Evolutionary conservation across 2,329 filamentous ascomycete genomes (phyloP), one percentile per base, ranked within the genome.

Genomic region (Penicillium polonicum): DNA sequence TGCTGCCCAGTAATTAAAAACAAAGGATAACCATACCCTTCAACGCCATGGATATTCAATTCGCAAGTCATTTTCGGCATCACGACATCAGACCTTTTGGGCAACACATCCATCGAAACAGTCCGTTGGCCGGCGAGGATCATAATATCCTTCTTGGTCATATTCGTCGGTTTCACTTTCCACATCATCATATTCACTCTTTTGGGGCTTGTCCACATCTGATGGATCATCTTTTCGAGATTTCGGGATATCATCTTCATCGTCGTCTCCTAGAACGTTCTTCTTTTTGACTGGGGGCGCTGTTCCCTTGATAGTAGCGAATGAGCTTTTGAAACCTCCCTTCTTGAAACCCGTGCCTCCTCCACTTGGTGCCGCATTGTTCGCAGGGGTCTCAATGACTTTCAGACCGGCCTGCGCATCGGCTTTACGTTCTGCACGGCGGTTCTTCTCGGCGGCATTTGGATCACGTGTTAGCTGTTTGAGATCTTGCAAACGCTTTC

Each of bases 271-370:
- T 19, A 76, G 71, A 1, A 76, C 73, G 23, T 80, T 79, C 31
- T 76, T 79, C 31, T 76, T 77, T 58, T 76, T 75, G 13, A 69
- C 69, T 5, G 71, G 69, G 27, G 64, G 61, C 17, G 52, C 63
- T 2, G 67, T 65, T n/a, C 68, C 73, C 27, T 80, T 80, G 2
- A 81, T 81, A 1, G 84, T 77, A 5, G 83, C 82, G 77, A 92
- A 90, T 1, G 89, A 88, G 67, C 86, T 88, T 76, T 91, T 92
- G 74, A 92, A 92, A 0, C 90, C 90, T 1, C 88, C 87, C 70
- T 93, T 94, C 76, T 92, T 92, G 70, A 92, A 92, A 0, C 76
- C 76, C 2, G 57, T 33, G 15, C n/a, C 35, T 7, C 41, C 76
- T n/a, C 67, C 60, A 17, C 64, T 59, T 43, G 59, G 52, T 6